These are phyloP conservation scores for Persicaria tinctoria DNA, from an alignment of 148 eudicot species.

Conservation along the genomic window DNA sequence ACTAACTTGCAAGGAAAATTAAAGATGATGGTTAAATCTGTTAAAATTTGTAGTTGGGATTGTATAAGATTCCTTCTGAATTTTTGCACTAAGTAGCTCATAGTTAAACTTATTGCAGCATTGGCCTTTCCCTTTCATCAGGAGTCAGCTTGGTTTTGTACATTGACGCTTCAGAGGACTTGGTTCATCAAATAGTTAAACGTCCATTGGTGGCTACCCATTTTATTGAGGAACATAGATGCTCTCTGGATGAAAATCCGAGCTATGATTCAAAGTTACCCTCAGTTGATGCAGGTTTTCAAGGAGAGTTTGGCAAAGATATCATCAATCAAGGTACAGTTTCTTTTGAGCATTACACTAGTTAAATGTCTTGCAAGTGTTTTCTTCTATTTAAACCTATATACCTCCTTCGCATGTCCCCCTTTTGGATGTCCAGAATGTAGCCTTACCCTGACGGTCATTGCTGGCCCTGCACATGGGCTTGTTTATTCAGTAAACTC, in stretches of 20 bases:
- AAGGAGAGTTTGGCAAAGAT: constrained; percentile 23
- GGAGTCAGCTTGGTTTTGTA: constrained; percentile 61
- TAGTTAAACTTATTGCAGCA: not conserved
- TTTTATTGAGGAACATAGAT: constrained; percentile 33
- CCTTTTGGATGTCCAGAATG: constrained; percentile 88
- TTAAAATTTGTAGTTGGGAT: too few species aligned
- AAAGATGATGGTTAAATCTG: too few species aligned
- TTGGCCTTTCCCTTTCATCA: constrained; percentile 16
- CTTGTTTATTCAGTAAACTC: constrained; percentile 47
- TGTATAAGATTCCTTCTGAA: not conserved
- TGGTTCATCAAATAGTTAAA: constrained; percentile 59
- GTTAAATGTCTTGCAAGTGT: too few species aligned
- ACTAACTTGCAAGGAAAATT: too few species aligned
- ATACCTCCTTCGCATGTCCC: constrained; percentile 21
- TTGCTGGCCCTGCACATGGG: constrained; percentile 75
- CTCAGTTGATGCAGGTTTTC: constrained; percentile 26
- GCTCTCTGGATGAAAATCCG: constrained; percentile 31
- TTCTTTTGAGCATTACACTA: constrained; percentile 12
- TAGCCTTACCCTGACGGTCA: constrained; percentile 75
- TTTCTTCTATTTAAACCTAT: not conserved
- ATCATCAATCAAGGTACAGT: constrained; percentile 31
- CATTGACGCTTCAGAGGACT: constrained; percentile 45
- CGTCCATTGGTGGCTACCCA: constrained; percentile 32
- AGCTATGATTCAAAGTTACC: constrained; percentile 26
- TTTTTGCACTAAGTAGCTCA: not conserved